phyloP scores from a whole-genome alignment of 139 green algal genomes.

The Diplosphaera chodatii region DNA sequence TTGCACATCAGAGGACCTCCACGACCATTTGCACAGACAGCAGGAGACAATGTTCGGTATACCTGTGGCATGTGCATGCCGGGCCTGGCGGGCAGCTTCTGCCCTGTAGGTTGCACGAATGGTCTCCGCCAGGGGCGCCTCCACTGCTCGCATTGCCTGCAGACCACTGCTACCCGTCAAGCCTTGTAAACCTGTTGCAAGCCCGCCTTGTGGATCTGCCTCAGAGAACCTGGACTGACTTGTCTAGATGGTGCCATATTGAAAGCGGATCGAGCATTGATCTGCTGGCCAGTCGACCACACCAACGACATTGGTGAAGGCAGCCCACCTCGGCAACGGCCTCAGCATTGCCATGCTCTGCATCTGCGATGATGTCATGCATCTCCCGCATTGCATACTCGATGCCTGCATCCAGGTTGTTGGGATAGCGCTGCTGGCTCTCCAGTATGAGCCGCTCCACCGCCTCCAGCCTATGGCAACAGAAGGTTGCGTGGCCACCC shows the following conservation, averaged over 20 bases:
- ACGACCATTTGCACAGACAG: neutral
- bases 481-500: too few species aligned
- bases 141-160: neutral
- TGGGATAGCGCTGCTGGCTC: neutral
- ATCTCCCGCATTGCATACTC: neutral
- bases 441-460: neutral
- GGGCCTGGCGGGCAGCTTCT: neutral
- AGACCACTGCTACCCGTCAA: neutral
- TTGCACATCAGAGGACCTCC: too few species aligned
- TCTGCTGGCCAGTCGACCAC: too few species aligned
- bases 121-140: neutral
- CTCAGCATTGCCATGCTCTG: neutral
- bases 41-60: neutral
- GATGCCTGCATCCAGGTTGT: neutral
- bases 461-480: neutral
- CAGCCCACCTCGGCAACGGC: neutral
- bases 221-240: too few species aligned
- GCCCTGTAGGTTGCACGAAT: neutral
- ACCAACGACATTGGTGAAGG: too few species aligned
- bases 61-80: neutral
- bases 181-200: neutral
- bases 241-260: too few species aligned
- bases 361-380: neutral
- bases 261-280: too few species aligned
- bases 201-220: too few species aligned